Base-by-base conservation (phyloP, 2,329 filamentous ascomycete species). In the Geosmithia flava region DNA sequence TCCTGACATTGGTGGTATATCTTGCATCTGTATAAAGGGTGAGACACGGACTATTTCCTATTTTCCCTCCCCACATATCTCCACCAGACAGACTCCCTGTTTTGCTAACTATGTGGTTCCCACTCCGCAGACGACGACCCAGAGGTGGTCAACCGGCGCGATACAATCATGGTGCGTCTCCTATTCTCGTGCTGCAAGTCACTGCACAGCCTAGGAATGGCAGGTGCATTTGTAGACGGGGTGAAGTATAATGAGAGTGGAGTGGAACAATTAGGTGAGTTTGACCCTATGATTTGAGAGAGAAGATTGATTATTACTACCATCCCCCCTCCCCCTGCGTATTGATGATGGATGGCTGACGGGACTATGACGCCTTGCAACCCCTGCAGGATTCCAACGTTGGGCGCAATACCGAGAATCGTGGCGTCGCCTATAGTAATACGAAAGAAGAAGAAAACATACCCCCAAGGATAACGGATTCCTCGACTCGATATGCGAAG, bases 11-110 rank as follows among this genome's bases (percentile, higher is more conserved):
- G 78, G 77, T 44, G 78, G 78, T 23, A 70, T 78, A 37, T 72
- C 76, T n/a, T 81, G 78, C 58, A 73, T 81, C 47, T 80, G 74
- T 59, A 71, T 80, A 52, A 63, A 66, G 56, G 72, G 78, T 78
- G 58, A 51, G 72, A 67, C 20, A n/a, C 15, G 23, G 23, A 27
- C 23, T 27, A 27, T 27, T 8, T 8, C 23, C 23, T 27, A 27
- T 27, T n/a, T 46, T 29, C 11, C 15, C 16, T 27, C 23, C 8
- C 23, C 23, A 8, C 23, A 27, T 27, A 27, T 27, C 4, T 27
- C 23, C 8, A 27, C 23, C 23, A 27, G 23, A 27, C 23, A 27
- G 23, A 8, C 23, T 8, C 23, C 23, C 23, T 8, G 23, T 27
- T 27, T 27, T 27, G 23, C 23, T 27, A 27, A 27, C 42, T 23